phyloP scores from a whole-genome alignment of 306 rosid genomes.

The Trichosanthes truncata region DNA sequence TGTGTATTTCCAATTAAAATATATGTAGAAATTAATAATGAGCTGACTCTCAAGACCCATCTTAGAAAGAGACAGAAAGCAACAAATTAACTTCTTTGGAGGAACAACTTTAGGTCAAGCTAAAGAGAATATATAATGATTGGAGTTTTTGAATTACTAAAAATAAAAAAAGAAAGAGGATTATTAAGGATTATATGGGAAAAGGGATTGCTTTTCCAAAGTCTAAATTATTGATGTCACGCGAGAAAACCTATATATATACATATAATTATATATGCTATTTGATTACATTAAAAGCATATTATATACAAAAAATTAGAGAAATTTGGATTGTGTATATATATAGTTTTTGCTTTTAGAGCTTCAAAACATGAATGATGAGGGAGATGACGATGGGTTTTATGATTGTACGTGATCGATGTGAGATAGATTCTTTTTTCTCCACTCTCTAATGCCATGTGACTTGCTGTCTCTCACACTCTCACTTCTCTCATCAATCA shows the following conservation, averaged over 20 bases:
- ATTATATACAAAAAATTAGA: neutral
- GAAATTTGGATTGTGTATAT: neutral
- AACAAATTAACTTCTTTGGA: neutral
- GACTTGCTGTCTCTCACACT: constrained; percentile 4
- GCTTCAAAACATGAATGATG: constrained; percentile 2
- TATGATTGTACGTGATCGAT: constrained; percentile 10
- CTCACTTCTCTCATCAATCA: neutral
- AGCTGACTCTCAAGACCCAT: neutral
- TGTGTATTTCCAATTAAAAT: neutral
- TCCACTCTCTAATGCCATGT: constrained; percentile 7
- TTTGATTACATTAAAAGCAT: neutral
- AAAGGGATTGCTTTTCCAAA: constrained; percentile 2
- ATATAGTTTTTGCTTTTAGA: neutral
- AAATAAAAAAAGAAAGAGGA: neutral
- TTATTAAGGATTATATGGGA: neutral
- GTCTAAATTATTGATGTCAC: constrained; percentile 9
- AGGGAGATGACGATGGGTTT: neutral
- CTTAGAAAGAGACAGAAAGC: constrained; percentile 1
- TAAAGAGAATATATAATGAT: constrained; percentile 8
- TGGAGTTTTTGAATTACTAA: constrained; percentile 3
- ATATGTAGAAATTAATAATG: neutral
- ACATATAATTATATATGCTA: neutral
- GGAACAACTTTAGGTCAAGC: constrained; percentile 8
- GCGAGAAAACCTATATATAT: neutral
- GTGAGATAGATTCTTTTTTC: constrained; percentile 1